Evolutionary conservation across 495 filamentous ascomycete species (phyloP).

Genomic region (Thermothielavioides terrestris): DNA sequence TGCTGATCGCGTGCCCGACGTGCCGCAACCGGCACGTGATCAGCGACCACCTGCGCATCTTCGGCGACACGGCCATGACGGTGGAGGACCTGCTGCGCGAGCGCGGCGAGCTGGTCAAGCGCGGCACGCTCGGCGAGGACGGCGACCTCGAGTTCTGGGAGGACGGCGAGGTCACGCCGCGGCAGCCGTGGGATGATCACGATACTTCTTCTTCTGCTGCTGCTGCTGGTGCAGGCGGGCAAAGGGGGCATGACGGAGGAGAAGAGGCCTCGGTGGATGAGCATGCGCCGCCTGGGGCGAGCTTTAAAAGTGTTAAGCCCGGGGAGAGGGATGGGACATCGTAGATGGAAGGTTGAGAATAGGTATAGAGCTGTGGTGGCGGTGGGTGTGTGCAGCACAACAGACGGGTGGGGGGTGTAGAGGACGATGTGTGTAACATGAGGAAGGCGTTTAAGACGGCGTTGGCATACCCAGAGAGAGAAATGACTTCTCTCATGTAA

Average conservation of each 20-base stretch:
- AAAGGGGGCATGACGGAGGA: too few species aligned
- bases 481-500: slow-evolving; percentile 1
- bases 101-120: slow-evolving; percentile 56
- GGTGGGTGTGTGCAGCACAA: too few species aligned
- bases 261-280: slow-evolving; percentile 8
- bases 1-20: slow-evolving; percentile 75
- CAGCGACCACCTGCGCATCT: slow-evolving; percentile 77
- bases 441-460: neutral
- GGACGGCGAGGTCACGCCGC: slow-evolving; percentile 39
- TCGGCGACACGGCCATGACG: slow-evolving; percentile 55
- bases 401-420: neutral
- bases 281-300: slow-evolving; percentile 17
- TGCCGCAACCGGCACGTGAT: slow-evolving; percentile 87
- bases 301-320: slow-evolving; percentile 18
- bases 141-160: slow-evolving; percentile 64
- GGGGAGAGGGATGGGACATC: neutral
- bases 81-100: slow-evolving; percentile 64
- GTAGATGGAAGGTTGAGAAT: neutral
- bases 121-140: slow-evolving; percentile 46
- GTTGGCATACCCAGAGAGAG: slow-evolving; percentile 10
- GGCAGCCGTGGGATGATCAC: slow-evolving; percentile 4
- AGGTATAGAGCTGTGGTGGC: too few species aligned
- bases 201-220: too few species aligned
- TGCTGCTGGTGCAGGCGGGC: too few species aligned
- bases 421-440: neutral